phyloP scores from a whole-genome alignment of 2,329 filamentous ascomycete genomes.

The Paraconiothyrium brasiliense region DNA sequence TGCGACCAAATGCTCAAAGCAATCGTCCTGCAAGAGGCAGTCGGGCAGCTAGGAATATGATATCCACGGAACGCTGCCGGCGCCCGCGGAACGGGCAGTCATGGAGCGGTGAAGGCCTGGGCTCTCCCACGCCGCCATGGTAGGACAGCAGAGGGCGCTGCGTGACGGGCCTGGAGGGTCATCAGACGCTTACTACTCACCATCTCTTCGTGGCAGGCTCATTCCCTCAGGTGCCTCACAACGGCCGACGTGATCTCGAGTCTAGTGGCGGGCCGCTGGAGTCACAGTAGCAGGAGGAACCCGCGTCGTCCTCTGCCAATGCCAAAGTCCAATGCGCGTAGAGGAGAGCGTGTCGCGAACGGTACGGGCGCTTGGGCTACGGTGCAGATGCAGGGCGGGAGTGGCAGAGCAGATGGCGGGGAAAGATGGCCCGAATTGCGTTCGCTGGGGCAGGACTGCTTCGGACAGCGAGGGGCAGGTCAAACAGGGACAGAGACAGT shows the following conservation, averaged over 20 bases:
- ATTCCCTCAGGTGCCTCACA: constrained; percentile 48
- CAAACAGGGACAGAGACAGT: background rate
- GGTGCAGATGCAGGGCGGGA: constrained; percentile 11
- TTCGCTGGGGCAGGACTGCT: constrained; percentile 3
- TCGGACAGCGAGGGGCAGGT: background rate
- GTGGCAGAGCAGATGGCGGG: constrained; percentile 14
- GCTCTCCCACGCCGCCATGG: constrained; percentile 3
- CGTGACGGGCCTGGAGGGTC: constrained; percentile 15
- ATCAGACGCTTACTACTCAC: constrained; percentile 50
- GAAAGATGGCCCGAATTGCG: constrained; percentile 14
- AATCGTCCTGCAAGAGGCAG: background rate
- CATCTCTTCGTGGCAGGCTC: constrained; percentile 53
- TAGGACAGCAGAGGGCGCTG: constrained; percentile 2
- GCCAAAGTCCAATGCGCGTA: background rate
- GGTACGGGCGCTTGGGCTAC: constrained; percentile 13
- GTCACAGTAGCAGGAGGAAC: constrained; percentile 20
- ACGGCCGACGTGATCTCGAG: constrained; percentile 23
- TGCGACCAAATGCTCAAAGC: background rate
- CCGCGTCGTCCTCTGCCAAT: constrained; percentile 9
- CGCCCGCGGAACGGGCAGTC: constrained; percentile 1
- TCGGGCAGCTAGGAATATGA: background rate
- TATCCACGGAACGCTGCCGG: constrained; percentile 12
- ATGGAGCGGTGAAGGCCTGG: constrained; percentile 13
- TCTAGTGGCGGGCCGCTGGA: constrained; percentile 16
- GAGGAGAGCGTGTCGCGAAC: constrained; percentile 6